These are phyloP conservation scores for Hibiscus mutabilis DNA, from an alignment of 345 rosid species.

Conservation along the genomic window DNA sequence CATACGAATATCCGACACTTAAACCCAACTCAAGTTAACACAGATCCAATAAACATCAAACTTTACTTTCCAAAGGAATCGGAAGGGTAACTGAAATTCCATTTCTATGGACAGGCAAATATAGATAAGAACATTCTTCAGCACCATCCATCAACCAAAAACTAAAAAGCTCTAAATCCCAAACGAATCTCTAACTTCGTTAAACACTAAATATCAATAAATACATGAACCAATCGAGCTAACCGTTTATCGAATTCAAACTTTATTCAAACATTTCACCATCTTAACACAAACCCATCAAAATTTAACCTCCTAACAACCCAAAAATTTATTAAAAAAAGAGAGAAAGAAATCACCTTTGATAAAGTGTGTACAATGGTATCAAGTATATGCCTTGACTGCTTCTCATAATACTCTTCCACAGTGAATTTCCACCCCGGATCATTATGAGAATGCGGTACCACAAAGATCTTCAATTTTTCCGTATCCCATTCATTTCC, in stretches of 20 bases:
- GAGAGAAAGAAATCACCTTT: slow-evolving; percentile 38
- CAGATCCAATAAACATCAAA: background rate
- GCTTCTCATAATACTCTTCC: slow-evolving; percentile 89
- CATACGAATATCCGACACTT: background rate
- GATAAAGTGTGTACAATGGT: slow-evolving; percentile 79
- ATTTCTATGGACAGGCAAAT: background rate
- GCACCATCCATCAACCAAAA: background rate
- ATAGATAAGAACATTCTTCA: background rate
- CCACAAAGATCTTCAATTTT: slow-evolving; percentile 79
- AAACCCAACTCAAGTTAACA: background rate
- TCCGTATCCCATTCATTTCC: slow-evolving; percentile 87
- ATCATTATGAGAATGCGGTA: slow-evolving; percentile 98
- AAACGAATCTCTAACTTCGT: background rate
- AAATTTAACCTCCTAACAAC: background rate
- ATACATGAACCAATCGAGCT: background rate
- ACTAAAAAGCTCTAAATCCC: too few relatives aligned
- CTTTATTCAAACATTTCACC: background rate
- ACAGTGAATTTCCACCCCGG: slow-evolving; percentile 98
- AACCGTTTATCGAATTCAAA: background rate
- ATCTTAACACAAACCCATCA: slow-evolving; percentile 1
- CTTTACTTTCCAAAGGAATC: background rate
- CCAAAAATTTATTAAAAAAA: background rate
- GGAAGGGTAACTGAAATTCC: background rate
- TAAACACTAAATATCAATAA: background rate
- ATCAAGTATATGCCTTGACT: slow-evolving; percentile 75